A percentile compares a stretch with the other conserved stretches of the same genome.
Conservation (phyloP, 495 filamentous ascomycete genomes). For the Aspergillus sclerotioniger region DNA sequence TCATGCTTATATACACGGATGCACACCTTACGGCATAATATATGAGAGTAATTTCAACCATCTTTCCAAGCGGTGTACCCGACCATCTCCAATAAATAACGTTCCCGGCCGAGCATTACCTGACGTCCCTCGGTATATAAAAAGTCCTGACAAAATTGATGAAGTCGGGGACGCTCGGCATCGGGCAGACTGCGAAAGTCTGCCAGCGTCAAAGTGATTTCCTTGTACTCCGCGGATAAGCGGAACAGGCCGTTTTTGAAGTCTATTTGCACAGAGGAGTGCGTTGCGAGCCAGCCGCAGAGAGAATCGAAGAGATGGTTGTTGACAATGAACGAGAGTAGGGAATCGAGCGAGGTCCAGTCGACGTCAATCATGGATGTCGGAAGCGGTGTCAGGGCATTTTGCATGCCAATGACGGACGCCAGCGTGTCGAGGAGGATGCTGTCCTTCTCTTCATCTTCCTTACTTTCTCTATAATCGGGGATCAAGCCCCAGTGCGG, state of each 20-base stretch:
- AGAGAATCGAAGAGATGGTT: conserved; percentile 44
- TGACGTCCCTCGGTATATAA: conserved; percentile 26
- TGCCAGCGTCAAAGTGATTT: conserved; percentile 22
- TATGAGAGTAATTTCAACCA: not conserved
- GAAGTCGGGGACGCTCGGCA: conserved; percentile 12
- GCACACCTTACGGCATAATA: not conserved
- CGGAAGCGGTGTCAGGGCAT: conserved; percentile 17
- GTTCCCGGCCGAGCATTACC: conserved; percentile 40
- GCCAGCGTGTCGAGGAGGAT: conserved; percentile 9
- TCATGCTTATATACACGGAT: not conserved
- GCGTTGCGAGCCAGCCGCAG: conserved; percentile 33
- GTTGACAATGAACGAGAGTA: conserved; percentile 35
- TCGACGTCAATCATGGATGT: conserved; percentile 31
- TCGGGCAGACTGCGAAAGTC: conserved; percentile 16
- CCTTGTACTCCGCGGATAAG: conserved; percentile 10
- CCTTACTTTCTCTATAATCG: not conserved
- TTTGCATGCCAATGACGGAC: conserved; percentile 6
- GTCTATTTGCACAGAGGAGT: conserved; percentile 19
- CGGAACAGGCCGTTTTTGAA: conserved; percentile 15
- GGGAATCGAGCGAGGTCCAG: conserved; percentile 30
- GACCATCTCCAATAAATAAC: conserved; percentile 42
- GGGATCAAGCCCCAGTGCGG: not conserved
- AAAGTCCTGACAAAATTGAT: conserved; percentile 28
- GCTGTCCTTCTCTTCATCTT: conserved; percentile 6
- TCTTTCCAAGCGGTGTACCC: conserved; percentile 16